A percentile compares a stretch with the other conserved stretches of the same genome.
Conservation (phyloP, 768 basidiomycete species). For the Lactarius deliciosus region DNA sequence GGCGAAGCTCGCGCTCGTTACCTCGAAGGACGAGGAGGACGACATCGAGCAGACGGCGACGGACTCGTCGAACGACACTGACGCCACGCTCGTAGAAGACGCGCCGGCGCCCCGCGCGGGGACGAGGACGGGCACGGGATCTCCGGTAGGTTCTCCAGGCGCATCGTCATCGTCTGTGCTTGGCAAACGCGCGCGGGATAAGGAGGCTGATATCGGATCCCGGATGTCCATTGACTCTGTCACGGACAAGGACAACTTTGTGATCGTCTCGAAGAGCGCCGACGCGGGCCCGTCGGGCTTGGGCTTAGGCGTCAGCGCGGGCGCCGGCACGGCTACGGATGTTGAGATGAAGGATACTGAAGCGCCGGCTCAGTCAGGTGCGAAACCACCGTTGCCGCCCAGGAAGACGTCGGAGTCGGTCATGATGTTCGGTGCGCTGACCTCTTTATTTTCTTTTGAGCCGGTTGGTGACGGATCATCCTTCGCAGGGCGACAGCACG, state of each 20-base stretch:
- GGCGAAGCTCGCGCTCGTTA: slow-evolving; percentile 88
- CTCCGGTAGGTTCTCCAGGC: slow-evolving; percentile 35
- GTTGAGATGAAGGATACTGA: slow-evolving; percentile 34
- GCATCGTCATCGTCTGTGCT: slow-evolving; percentile 44
- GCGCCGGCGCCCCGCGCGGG: slow-evolving; percentile 33
- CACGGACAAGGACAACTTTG: slow-evolving; percentile 45
- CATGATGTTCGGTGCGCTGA: slow-evolving; percentile 83
- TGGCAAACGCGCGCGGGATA: slow-evolving; percentile 62
- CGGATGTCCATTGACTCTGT: slow-evolving; percentile 58
- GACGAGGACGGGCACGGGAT: slow-evolving; percentile 29
- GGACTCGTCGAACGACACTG: slow-evolving; percentile 82
- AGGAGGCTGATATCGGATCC: slow-evolving; percentile 33
- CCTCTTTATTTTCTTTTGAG: no score
- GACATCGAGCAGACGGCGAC: slow-evolving; percentile 72
- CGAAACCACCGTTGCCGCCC: slow-evolving; percentile 53
- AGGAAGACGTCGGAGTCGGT: slow-evolving; percentile 61
- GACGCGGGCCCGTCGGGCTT: slow-evolving; percentile 28
- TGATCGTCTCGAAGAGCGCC: slow-evolving; percentile 41
- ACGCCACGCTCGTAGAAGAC: slow-evolving; percentile 86
- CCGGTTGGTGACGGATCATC: not conserved
- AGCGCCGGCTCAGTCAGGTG: slow-evolving; percentile 30
- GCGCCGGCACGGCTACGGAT: slow-evolving; percentile 31
- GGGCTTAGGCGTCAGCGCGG: not conserved
- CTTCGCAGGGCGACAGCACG: slow-evolving; percentile 83
- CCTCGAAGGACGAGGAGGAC: slow-evolving; percentile 86